Conservation (phyloP, 75 land plant species). For the Adiantum capillusveneris region DNA sequence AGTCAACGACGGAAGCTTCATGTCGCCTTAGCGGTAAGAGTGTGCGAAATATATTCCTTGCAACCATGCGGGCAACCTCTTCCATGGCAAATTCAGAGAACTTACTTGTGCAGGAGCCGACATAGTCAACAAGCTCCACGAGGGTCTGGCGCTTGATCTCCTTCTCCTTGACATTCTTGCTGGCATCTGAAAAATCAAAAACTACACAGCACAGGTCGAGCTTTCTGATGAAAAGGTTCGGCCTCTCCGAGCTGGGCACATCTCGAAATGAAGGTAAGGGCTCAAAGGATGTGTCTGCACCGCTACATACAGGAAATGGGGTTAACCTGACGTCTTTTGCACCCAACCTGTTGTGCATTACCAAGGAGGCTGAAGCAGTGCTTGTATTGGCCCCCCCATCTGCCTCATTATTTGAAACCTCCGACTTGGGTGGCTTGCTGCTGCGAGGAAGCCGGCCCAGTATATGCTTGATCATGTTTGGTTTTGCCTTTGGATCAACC, state of each 20-base stretch:
- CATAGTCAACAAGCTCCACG: slow-evolving; percentile 58
- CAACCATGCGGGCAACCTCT: slow-evolving; percentile 30
- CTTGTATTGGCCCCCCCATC: background rate
- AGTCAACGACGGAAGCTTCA: background rate
- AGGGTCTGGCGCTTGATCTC: slow-evolving; percentile 66
- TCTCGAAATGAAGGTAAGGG: slow-evolving; percentile 52
- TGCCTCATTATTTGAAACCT: background rate
- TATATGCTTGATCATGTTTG: slow-evolving; percentile 1
- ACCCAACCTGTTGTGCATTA: background rate
- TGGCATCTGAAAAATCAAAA: slow-evolving; percentile 65
- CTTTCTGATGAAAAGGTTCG: slow-evolving; percentile 48
- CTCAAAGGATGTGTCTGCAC: slow-evolving; percentile 12
- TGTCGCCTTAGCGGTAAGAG: slow-evolving; percentile 25
- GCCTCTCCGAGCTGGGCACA: slow-evolving; percentile 56
- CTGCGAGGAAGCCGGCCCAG: slow-evolving; percentile 2
- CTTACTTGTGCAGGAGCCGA: slow-evolving; percentile 52
- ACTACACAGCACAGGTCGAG: slow-evolving; percentile 42
- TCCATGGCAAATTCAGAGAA: slow-evolving; percentile 43
- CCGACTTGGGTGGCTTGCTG: background rate
- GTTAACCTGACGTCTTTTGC: background rate
- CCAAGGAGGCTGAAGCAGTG: background rate
- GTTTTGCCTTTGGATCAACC: too few species aligned
- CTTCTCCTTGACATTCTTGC: slow-evolving; percentile 48
- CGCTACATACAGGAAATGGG: background rate
- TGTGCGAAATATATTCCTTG: slow-evolving; percentile 28